Conservation (phyloP, 495 filamentous ascomycete genomes). For the Massariosphaeria phaeospora region DNA sequence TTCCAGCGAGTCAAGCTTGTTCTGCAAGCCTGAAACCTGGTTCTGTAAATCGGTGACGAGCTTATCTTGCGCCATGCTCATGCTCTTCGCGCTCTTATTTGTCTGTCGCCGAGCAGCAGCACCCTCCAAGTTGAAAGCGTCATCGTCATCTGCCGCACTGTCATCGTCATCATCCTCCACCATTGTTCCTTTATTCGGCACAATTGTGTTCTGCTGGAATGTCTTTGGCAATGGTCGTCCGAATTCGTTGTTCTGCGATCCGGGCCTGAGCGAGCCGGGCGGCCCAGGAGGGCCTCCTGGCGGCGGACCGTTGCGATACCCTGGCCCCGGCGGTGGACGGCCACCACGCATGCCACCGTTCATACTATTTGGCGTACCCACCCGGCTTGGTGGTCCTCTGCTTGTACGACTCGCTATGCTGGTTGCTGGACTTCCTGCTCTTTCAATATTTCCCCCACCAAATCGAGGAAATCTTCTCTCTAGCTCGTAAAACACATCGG, state of each 20-base stretch:
- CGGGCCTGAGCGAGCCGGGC: constrained; percentile 1
- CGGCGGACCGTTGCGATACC: constrained; percentile 20
- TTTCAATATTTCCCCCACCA: constrained; percentile 57
- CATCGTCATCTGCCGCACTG: constrained; percentile 54
- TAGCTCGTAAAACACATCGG: constrained; percentile 91
- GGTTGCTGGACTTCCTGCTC: constrained; percentile 64
- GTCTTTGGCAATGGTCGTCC: constrained; percentile 74
- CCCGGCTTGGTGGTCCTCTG: constrained; percentile 24
- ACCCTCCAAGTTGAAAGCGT: constrained; percentile 59
- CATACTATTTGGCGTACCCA: constrained; percentile 35
- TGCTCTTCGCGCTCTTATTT: constrained; percentile 37
- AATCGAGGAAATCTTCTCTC: constrained; percentile 87
- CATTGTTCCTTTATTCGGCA: constrained; percentile 97
- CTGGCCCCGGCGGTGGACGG: constrained; percentile 13
- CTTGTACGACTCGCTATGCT: constrained; percentile 52
- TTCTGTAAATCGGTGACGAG: constrained; percentile 46
- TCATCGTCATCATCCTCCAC: constrained; percentile 90
- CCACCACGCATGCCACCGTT: constrained; percentile 14
- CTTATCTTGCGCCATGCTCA: constrained; percentile 23
- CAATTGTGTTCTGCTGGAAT: constrained; percentile 92
- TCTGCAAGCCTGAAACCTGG: constrained; percentile 68
- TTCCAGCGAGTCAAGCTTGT: constrained; percentile 70
- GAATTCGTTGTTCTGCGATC: constrained; percentile 43
- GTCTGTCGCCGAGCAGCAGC: constrained; percentile 46
- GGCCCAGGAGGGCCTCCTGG: constrained; percentile 17